Base-by-base conservation (phyloP, 2,329 filamentous ascomycete species). In the Scortechinia acanthostroma region DNA sequence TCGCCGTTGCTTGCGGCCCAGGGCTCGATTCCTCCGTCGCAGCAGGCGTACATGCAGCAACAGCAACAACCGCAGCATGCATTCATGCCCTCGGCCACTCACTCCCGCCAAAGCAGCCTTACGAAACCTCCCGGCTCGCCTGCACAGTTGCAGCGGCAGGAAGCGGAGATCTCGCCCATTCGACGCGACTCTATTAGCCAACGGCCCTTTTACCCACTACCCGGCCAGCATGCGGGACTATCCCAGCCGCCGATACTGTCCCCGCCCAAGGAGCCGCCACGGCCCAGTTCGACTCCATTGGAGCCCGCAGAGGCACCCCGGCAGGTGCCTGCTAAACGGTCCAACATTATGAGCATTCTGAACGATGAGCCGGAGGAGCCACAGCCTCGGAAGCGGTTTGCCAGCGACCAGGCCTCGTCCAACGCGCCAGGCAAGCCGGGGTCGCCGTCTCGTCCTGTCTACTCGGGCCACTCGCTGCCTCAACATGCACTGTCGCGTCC, bases 331-430 rank as follows among this genome's bases (percentile, higher is more conserved):
- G 65, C 63, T 1, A 73, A 72, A 51, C 63, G 67, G 30, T 72
- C 68, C 2, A 72, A 71, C 50, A 70, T 73, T 42, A 68, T 70
- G 59, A 68, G 58, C 47, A 64, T 73, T 33, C 54, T 73, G 23
- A 73, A 72, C 48, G 66, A 69, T 43, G 69, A 71, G 46, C 62
- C 68, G 0, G 63, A 67, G 30, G 69, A 71, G 43, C 69, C 66
- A 23, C 68, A 64, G 22, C 59, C 35, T 6, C 35, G 62, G 23
- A 71, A 71, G 49, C 59, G 65, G 6, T 63, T 67, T 44, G 64
- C 65, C n/a, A 58, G 61, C 47, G 67, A 70, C 17, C 54, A 55
- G 47, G 50, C 48, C 19, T 51, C 58, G 15, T 51, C 58, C 20
- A n/a, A n/a, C n/a, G 45, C 47, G 1, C 48, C 53, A 16, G 43